Evolutionary conservation across 441 rosid genomes (phyloP), one percentile per base, ranked within the genome.

Genomic region (Flueggea neowawraea): DNA sequence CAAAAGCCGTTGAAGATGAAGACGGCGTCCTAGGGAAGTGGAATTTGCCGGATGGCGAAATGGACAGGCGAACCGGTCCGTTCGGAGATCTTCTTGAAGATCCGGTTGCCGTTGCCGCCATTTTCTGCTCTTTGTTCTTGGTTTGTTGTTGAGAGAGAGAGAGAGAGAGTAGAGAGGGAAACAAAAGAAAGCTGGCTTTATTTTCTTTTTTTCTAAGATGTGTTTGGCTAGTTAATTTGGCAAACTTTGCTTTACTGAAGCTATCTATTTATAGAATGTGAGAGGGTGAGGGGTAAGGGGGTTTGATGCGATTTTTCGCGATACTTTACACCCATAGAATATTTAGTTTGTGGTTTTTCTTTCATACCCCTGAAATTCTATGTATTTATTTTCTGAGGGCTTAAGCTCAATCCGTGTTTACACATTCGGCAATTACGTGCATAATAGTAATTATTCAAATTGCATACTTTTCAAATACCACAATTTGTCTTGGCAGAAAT

Each of bases 211-310:
- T 49, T 17, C 3, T 13, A 54, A 52, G 63, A 15, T 52, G 68
- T 15, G 51, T 57, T 74, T 71, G 67, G 73, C 63, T 67, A 36
- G 70, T 48, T 5, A 60, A 64, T 72, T 78, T 0, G 83, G 85
- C 87, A 84, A 84, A 80, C 87, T 67, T 58, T n/a, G 43, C 73
- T 67, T 17, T 0, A 76, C 55, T 75, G 76, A 33, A 78, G 70
- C 65, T 3, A 74, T 75, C 44, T 65, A 76, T 82, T 75, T 78
- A 84, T 82, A 84, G 79, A 31, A 41, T 14, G 6, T 51, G 6
- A 45, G 12, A 12, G 41, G 28, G 28, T 22, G 28, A 8, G 41
- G 13, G 0, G 43, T 44, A 22, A 22, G n/a, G 9, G 16, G 28
- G 4, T 6, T 12, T 54, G 64, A 65, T 39, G 28, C 28, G 28